phyloP scores from a whole-genome alignment of 2,329 filamentous ascomycete species.

The Alternaria dauci region DNA sequence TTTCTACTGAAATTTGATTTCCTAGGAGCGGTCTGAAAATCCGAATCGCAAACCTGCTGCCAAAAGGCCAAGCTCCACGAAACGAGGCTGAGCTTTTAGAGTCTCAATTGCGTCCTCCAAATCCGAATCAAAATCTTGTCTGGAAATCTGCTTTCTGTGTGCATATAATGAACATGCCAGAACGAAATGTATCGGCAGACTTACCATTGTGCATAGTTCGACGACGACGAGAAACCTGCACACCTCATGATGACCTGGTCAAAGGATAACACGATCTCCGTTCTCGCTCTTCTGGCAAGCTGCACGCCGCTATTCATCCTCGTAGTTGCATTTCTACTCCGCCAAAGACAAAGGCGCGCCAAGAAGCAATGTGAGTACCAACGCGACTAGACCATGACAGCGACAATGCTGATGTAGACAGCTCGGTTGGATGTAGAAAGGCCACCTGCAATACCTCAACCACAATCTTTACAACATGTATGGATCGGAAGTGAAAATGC shows the following conservation, averaged over 20 bases:
- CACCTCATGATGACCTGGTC: neutral
- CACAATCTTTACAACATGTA: accelerated
- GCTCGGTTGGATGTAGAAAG: neutral
- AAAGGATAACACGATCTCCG: neutral
- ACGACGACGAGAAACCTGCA: neutral
- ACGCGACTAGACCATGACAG: neutral
- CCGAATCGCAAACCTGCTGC: neutral
- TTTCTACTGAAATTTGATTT: neutral
- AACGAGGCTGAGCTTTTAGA: neutral
- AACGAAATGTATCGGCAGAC: neutral
- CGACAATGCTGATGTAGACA: neutral
- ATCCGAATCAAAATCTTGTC: neutral
- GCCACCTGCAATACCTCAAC: accelerated
- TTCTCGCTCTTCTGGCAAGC: neutral
- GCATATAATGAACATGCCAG: neutral
- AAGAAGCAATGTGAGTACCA: neutral
- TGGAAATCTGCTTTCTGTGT: neutral
- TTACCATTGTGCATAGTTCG: neutral
- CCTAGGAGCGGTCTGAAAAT: neutral
- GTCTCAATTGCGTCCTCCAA: neutral
- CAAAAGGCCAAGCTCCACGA: neutral
- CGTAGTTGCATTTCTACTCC: neutral
- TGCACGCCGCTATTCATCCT: neutral
- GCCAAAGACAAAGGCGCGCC: neutral
- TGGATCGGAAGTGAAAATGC: neutral